These are phyloP conservation scores for Oryza brachyantha DNA, from an alignment of 176 grass and related monocot species.

Conservation along the genomic window DNA sequence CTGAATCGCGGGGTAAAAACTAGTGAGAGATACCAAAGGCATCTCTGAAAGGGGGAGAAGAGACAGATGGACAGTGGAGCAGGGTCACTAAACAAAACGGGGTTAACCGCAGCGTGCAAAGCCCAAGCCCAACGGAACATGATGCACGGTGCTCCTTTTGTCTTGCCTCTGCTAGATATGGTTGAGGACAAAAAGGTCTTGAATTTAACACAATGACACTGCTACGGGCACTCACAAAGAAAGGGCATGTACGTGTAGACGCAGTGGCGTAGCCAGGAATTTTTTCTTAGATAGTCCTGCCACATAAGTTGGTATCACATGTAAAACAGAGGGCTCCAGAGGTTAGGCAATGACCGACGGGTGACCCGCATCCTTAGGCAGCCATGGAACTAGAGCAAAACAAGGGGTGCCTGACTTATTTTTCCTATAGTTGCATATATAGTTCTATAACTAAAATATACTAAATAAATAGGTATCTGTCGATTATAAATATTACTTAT, in stretches of 20 bases:
- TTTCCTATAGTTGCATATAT: too few relatives aligned
- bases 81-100: neutral
- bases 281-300: too few relatives aligned
- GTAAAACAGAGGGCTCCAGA: too few relatives aligned
- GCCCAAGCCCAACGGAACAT: constrained; percentile 9
- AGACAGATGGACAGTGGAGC: neutral
- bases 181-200: neutral
- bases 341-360: too few relatives aligned
- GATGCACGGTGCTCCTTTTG: constrained; percentile 26
- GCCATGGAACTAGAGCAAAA: too few relatives aligned
- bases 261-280: too few relatives aligned
- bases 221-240: neutral
- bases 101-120: neutral
- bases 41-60: neutral
- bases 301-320: too few relatives aligned
- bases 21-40: constrained; percentile 15
- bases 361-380: too few relatives aligned
- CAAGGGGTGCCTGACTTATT: too few relatives aligned
- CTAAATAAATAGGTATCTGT: too few relatives aligned
- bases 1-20: neutral
- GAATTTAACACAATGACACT: neutral
- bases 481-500: too few relatives aligned
- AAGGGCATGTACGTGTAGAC: neutral
- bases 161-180: constrained; percentile 25
- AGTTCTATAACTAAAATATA: too few relatives aligned